Base-by-base conservation (phyloP, 106 monocot genomes). In the Apostasia shenzhenica region DNA sequence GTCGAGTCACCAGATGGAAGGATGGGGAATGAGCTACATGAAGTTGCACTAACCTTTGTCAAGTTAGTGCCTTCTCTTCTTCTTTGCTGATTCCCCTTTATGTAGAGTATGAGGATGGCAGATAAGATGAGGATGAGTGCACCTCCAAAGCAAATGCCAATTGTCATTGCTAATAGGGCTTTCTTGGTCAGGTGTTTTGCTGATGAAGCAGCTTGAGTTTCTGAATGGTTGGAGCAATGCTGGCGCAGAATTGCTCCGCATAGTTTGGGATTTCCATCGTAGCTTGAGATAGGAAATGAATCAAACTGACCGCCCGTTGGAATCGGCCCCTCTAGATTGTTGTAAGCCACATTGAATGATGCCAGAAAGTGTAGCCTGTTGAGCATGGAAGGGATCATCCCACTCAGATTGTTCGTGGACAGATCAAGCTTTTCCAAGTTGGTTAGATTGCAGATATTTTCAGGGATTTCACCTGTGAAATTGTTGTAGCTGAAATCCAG, bases 401-500 rank as follows among this genome's bases (percentile, higher is more conserved):
- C 73, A 42, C 45, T 50, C 7, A 73, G 46, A 38, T 56, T 45
- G 56, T 73, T 73, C 6, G 45, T 26, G 5, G 54, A 45, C 7
- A 73, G 56, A 11, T 73, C 45, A n/a, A 73, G 55, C 11, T 14
- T 55, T 37, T 45, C 38, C 41, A 66, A 46, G 8, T 56, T 55
- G 38, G 73, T 73, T 37, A 73, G 73, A 40, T 66, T 73, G 53
- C 73, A 54, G 12, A 66, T 41, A 49, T 55, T 37, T 41, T 40
- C 38, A 1, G 73, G 73, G 13, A 73, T 66, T 7, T 37, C 45
- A 12, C 72, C 72, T 40, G 62, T 59, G 9, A 72, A 44, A 12
- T 72, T 3, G 46, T 72, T 72, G 6, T 41, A 0, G 56, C 56
- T 26, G 6, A 72, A 46, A 12, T 50, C 44, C 7, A 72, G 53